These are phyloP conservation scores for Apiospora marii DNA, from an alignment of 2,329 filamentous ascomycete species.

Conservation along the genomic window DNA sequence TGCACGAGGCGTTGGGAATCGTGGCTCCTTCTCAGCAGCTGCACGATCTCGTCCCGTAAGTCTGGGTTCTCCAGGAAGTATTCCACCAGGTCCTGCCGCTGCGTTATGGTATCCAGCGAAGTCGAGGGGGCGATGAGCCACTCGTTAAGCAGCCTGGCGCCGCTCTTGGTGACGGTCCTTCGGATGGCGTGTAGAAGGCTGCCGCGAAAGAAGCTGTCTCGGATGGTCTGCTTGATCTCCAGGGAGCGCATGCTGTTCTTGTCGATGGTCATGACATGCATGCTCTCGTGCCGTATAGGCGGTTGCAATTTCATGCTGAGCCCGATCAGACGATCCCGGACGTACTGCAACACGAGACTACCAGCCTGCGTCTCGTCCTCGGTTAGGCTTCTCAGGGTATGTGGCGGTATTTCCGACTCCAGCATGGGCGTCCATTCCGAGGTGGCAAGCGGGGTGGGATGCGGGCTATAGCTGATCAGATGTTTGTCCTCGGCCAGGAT, in stretches of 20 bases:
- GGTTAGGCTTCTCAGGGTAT: constrained; percentile 66
- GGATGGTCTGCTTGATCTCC: constrained; percentile 86
- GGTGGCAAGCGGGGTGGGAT: constrained; percentile 55
- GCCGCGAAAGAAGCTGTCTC: constrained; percentile 79
- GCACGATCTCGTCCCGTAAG: constrained; percentile 73
- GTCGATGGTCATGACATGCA: constrained; percentile 89
- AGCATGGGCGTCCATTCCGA: constrained; percentile 79
- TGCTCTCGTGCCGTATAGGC: constrained; percentile 75
- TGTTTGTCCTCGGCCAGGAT: constrained; percentile 79
- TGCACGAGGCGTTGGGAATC: constrained; percentile 92
- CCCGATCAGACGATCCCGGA: constrained; percentile 79
- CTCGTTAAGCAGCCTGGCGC: constrained; percentile 81
- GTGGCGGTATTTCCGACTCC: constrained; percentile 71
- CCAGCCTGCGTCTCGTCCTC: constrained; percentile 77
- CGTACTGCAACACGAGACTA: constrained; percentile 83
- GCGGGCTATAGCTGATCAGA: constrained; percentile 75
- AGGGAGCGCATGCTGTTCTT: constrained; percentile 89
- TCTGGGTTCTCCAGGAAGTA: constrained; percentile 72
- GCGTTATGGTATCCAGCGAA: constrained; percentile 79
- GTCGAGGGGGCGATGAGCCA: constrained; percentile 93
- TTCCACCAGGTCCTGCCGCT: constrained; percentile 82
- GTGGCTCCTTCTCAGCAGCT: constrained; percentile 76
- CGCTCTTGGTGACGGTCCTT: constrained; percentile 89
- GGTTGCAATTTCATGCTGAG: constrained; percentile 83
- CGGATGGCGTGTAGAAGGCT: constrained; percentile 91